Conservation (phyloP, 129 eudicot genomes). For the Pseudognaphalium luteoalbum region DNA sequence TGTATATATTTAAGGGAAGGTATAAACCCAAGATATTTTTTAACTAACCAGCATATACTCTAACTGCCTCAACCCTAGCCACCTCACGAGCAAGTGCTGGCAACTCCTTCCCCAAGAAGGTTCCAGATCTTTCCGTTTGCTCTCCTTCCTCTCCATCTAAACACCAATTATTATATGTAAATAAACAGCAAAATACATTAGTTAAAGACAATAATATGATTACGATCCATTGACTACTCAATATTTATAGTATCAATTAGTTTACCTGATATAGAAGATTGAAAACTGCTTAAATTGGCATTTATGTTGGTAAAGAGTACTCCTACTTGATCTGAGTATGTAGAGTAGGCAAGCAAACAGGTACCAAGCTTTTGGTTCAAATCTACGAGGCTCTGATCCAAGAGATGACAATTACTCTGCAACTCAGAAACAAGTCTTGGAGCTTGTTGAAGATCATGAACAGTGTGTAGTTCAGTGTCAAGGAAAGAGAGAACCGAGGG, state of each 20-base stretch:
- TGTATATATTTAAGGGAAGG: not conserved
- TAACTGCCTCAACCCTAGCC: conserved; percentile 88
- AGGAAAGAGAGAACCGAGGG: conserved; percentile 50
- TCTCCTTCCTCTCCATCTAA: conserved; percentile 42
- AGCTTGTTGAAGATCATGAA: conserved; percentile 47
- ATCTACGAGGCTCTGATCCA: conserved; percentile 55
- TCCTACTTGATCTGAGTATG: conserved; percentile 47
- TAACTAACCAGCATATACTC: conserved; percentile 79
- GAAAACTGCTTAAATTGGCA: conserved; percentile 44
- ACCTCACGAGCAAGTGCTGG: conserved; percentile 91
- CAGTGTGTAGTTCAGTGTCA: conserved; percentile 47
- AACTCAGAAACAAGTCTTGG: conserved; percentile 47
- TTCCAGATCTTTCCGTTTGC: conserved; percentile 46
- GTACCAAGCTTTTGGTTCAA: conserved; percentile 47
- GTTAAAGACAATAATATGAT: not conserved
- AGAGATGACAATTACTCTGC: conserved; percentile 39
- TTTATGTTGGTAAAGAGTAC: conserved; percentile 38
- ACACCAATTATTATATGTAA: conserved; percentile 6
- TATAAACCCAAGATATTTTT: not conserved
- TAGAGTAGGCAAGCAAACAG: conserved; percentile 45
- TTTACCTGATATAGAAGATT: conserved; percentile 35
- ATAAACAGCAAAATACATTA: not conserved
- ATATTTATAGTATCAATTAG: not conserved
- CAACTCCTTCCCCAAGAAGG: conserved; percentile 73
- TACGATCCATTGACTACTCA: not conserved